Percentiles rank a stretch among this genome's conserved stretches.
phyloP scores from a whole-genome alignment of 23 red algal species.

The Cyanidioschyzon merolae region DNA sequence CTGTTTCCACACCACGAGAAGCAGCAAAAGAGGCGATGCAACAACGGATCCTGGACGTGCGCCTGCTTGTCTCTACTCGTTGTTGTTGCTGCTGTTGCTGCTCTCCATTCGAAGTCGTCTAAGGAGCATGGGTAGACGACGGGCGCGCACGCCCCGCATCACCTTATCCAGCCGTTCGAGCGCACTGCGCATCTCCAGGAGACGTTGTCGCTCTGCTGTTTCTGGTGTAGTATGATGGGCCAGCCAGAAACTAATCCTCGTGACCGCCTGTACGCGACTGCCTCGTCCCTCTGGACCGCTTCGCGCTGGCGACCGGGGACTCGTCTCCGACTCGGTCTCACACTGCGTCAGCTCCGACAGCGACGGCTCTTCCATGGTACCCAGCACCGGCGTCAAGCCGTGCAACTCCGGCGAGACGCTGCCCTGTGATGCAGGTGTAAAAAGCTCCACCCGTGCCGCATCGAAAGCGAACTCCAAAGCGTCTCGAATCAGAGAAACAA shows the following conservation, averaged over 20 bases:
- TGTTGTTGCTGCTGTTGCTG: no score
- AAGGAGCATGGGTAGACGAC: background rate
- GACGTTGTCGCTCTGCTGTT: background rate
- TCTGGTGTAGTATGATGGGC: background rate
- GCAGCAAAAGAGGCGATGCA: no score
- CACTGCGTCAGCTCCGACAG: background rate
- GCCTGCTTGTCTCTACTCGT: no score
- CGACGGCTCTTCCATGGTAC: background rate
- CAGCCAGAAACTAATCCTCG: constrained; percentile 7
- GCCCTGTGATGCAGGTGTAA: background rate
- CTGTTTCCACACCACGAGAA: no score
- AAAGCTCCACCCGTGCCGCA: background rate
- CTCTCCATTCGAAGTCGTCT: no score
- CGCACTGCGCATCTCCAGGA: background rate
- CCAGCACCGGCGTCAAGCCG: background rate
- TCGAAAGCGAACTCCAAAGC: background rate
- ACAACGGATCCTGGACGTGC: no score
- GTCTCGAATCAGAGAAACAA: background rate
- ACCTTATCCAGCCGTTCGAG: background rate
- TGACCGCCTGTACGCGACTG: background rate
- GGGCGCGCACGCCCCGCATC: background rate
- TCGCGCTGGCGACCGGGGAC: background rate
- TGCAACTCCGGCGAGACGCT: background rate
- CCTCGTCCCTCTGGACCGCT: background rate
- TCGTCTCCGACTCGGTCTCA: background rate